Evolutionary conservation across 1,284 basidiomycete species (phyloP), one percentile per base, ranked within the genome.

Genomic region (Moesziomyces globuligerus): DNA sequence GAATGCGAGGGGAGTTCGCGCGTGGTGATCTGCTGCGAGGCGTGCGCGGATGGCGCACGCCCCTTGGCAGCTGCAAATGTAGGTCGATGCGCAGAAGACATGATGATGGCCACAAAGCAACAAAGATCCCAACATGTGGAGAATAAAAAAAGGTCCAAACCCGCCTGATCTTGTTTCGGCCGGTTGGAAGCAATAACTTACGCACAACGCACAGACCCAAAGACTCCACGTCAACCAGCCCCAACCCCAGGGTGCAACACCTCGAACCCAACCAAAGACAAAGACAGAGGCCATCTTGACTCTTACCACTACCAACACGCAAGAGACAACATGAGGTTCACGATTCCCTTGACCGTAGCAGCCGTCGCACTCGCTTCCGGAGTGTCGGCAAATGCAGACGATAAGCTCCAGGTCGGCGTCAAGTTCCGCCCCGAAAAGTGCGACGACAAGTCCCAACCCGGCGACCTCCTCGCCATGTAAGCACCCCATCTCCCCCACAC

Each of bases 391-490:
- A 72, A 70, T 0, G 58, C 72, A 17, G 24, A 18, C 1, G 59
- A 68, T 59, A 39, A 60, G 49, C 57, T 81, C 48, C 73, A 76
- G 52, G 72, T 79, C 42, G 83, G 72, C 9, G 84, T 86, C 74
- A 86, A 84, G 74, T 81, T 83, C 79, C 83, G 83, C 60, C 74
- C 75, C 4, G 85, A 86, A 2, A 84, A 86, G 40, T 93, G 92
- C 80, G 53, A 85, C 2, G 71, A 84, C 29, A 88, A 86, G 74
- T 87, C 90, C 0, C 81, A 84, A 78, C 87, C 85, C 38, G 90
- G 90, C 0, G 91, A 92, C 80, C 76, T 83, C 41, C 86, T 93
- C 70, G 80, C 86, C 68, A 90, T 93, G 68, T 75, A 48, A 41
- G 72, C 59, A 34, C 21, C 25, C 21, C 25, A n/a, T 26, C 18